These are phyloP conservation scores for Gaertneriomyces semiglobifer DNA, from an alignment of 192 early-diverging fungal species.

Conservation along the genomic window DNA sequence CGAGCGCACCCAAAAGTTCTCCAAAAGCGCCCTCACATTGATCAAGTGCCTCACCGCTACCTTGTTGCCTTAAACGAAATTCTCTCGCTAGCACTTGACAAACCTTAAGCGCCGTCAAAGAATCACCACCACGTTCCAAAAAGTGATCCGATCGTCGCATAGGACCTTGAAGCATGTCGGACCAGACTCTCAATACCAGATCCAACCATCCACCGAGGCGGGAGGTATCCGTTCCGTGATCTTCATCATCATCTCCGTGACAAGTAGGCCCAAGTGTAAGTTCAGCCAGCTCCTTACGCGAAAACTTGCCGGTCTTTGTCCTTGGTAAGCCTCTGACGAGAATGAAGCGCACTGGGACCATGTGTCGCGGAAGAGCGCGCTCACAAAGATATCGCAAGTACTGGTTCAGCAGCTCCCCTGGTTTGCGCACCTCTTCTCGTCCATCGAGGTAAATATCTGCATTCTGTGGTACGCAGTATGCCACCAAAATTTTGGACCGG, in stretches of 20 bases:
- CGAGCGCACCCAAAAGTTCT: conserved; percentile 34
- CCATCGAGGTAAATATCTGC: conserved; percentile 3
- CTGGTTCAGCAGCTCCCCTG: conserved; percentile 1
- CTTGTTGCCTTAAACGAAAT: neutral
- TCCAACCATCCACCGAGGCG: neutral
- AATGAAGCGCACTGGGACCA: conserved; percentile 19
- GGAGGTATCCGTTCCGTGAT: neutral
- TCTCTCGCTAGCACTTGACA: conserved; percentile 16
- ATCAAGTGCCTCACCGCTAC: neutral
- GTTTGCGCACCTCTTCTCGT: neutral
- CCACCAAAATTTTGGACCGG: conserved; percentile 8
- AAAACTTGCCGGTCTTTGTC: conserved; percentile 18
- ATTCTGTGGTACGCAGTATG: conserved; percentile 15
- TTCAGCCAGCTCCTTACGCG: conserved; percentile 12
- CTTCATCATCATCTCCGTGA: conserved; percentile 21
- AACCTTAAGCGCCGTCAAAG: conserved; percentile 32
- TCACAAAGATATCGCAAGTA: conserved; percentile 5
- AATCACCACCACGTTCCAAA: conserved; percentile 37
- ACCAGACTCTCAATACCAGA: neutral
- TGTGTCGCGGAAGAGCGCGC: conserved; percentile 13
- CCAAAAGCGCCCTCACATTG: conserved; percentile 20
- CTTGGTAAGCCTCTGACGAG: conserved; percentile 5
- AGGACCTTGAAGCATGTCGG: neutral
- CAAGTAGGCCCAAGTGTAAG: neutral
- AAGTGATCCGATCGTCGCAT: conserved; percentile 15